These are phyloP conservation scores for Coemansia sp. DNA, from an alignment of 192 early-diverging fungal genomes.

Conservation along the genomic window DNA sequence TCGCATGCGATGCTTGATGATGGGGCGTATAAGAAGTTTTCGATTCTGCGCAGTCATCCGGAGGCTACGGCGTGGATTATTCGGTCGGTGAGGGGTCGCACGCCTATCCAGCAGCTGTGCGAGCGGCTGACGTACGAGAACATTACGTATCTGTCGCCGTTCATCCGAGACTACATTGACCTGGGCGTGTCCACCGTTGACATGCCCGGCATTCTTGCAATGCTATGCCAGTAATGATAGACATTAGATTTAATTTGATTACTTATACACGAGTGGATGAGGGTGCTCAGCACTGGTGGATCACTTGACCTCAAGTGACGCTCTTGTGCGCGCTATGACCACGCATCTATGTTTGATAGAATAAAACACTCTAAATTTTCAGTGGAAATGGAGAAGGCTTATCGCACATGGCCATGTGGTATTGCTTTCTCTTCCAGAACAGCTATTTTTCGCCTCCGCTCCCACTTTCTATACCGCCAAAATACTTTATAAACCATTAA, in stretches of 20 bases:
- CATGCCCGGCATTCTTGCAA: slow-evolving; percentile 25
- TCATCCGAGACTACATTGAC: slow-evolving; percentile 33
- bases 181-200: slow-evolving; percentile 27
- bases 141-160: slow-evolving; percentile 25
- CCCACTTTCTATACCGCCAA: not conserved
- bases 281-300: no score
- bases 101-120: slow-evolving; percentile 40
- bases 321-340: no score
- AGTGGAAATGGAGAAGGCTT: no score
- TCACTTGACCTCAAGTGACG: no score
- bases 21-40: slow-evolving; percentile 32
- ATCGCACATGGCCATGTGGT: not conserved
- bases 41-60: slow-evolving; percentile 19
- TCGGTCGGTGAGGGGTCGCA: slow-evolving; percentile 19
- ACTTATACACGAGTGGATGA: no score
- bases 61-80: slow-evolving; percentile 23
- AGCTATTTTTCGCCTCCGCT: not conserved
- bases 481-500: not conserved
- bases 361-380: no score
- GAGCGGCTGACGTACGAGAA: slow-evolving; percentile 38
- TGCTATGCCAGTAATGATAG: slow-evolving; percentile 16
- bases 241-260: not conserved
- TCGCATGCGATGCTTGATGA: slow-evolving; percentile 29
- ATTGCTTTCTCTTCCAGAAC: not conserved
- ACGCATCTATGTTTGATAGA: not conserved